A percentile compares a stretch with the other conserved stretches of the same genome.
Evolutionary conservation across 2,329 filamentous ascomycete species (phyloP).

Genomic region (Westerdykella aurantiaca): DNA sequence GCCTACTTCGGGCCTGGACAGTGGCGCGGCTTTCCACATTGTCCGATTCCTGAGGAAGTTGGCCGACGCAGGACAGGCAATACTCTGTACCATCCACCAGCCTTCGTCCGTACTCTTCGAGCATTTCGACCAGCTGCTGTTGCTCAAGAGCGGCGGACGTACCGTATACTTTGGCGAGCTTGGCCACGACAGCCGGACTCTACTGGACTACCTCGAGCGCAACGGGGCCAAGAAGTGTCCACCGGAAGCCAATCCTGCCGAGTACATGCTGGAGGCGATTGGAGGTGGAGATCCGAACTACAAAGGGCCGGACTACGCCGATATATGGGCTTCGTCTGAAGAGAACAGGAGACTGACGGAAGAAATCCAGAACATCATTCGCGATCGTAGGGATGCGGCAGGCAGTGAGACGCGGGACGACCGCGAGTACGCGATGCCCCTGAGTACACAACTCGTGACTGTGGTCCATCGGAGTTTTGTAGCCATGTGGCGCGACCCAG

Average conservation of each 20-base stretch:
- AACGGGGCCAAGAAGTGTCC: slow-evolving; percentile 51
- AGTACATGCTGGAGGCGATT: slow-evolving; percentile 47
- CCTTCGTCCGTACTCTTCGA: slow-evolving; percentile 62
- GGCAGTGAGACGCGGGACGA: slow-evolving; percentile 36
- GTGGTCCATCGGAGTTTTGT: slow-evolving; percentile 49
- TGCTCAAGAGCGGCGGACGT: slow-evolving; percentile 60
- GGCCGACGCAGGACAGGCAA: slow-evolving; percentile 60
- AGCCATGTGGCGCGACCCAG: slow-evolving; percentile 60
- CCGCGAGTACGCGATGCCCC: slow-evolving; percentile 41
- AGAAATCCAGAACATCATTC: slow-evolving; percentile 40
- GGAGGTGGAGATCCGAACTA: slow-evolving; percentile 40
- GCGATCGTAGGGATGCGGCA: slow-evolving; percentile 29
- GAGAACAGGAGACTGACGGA: slow-evolving; percentile 35
- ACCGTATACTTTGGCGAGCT: slow-evolving; percentile 63
- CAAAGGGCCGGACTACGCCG: slow-evolving; percentile 43
- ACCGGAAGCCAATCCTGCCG: slow-evolving; percentile 50
- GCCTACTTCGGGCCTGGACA: slow-evolving; percentile 68
- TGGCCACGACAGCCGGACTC: slow-evolving; percentile 36
- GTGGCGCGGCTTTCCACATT: slow-evolving; percentile 61
- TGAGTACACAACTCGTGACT: slow-evolving; percentile 38
- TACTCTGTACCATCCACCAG: slow-evolving; percentile 66
- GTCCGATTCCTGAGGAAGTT: slow-evolving; percentile 62
- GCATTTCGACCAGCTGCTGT: slow-evolving; percentile 60
- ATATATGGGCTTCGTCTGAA: slow-evolving; percentile 40
- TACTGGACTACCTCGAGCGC: slow-evolving; percentile 48